Conservation (phyloP, 345 rosid species). For the Pistacia vera region DNA sequence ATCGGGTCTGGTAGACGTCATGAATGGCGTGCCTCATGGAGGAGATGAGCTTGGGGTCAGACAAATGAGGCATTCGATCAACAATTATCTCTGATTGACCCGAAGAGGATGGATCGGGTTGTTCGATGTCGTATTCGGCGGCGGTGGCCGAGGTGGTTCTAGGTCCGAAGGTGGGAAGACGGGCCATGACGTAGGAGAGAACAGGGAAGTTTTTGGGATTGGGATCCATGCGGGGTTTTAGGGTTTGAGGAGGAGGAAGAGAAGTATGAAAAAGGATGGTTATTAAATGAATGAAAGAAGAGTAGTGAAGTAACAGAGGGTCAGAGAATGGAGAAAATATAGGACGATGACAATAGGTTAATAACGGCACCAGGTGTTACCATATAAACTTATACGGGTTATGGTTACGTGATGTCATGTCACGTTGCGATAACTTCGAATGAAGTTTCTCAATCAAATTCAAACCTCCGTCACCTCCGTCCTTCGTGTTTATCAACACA, state of each 20-base stretch:
- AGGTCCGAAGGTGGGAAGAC: constrained; percentile 65
- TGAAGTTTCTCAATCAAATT: too few relatives aligned
- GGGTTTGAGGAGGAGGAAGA: not conserved
- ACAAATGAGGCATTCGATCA: constrained; percentile 63
- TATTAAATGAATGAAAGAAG: not conserved
- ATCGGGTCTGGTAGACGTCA: constrained; percentile 81
- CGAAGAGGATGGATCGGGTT: constrained; percentile 36
- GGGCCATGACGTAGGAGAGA: constrained; percentile 84
- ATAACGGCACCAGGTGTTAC: too few relatives aligned
- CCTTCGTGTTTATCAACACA: too few relatives aligned
- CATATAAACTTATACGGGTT: too few relatives aligned
- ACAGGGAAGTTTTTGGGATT: constrained; percentile 68
- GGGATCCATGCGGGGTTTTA: constrained; percentile 55
- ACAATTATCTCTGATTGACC: constrained; percentile 27
- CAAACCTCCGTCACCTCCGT: too few relatives aligned
- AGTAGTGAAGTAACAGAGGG: too few relatives aligned
- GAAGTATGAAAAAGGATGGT: too few relatives aligned
- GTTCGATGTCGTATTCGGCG: constrained; percentile 36
- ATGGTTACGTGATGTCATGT: too few relatives aligned
- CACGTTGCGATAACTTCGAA: too few relatives aligned
- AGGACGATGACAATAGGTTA: too few relatives aligned
- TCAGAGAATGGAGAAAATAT: too few relatives aligned
- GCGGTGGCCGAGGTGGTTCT: constrained; percentile 32
- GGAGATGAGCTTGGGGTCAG: constrained; percentile 66
- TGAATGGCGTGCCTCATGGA: constrained; percentile 73